These are phyloP conservation scores for Saccharomycopsis capsularis DNA, from an alignment of 805 yeast genomes.

Conservation along the genomic window DNA sequence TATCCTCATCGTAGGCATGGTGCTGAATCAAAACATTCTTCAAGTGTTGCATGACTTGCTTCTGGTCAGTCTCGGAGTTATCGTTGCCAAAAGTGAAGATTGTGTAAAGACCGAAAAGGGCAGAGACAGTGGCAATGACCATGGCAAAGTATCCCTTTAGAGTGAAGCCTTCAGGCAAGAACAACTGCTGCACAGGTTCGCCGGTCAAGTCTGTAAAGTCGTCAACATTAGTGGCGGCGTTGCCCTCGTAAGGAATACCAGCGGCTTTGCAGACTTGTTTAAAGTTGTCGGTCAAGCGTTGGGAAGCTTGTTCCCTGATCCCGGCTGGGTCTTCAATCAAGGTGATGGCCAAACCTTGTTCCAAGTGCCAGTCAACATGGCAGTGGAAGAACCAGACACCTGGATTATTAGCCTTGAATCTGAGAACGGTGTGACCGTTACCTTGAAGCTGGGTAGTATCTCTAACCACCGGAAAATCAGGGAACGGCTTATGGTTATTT, in stretches of 20 bases:
- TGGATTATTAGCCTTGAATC: conserved; percentile 81
- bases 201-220: conserved; percentile 54
- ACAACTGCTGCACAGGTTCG: conserved; percentile 51
- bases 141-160: conserved; percentile 62
- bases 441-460: conserved; percentile 67
- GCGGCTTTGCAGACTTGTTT: conserved; percentile 42
- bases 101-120: conserved; percentile 51
- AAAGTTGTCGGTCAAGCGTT: conserved; percentile 42
- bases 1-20: conserved; percentile 13
- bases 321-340: conserved; percentile 64
- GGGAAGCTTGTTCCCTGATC: conserved; percentile 34
- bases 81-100: conserved; percentile 60
- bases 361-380: conserved; percentile 80
- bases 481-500: conserved; percentile 36
- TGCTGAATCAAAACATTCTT: conserved; percentile 29
- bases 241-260: conserved; percentile 45
- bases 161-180: conserved; percentile 69
- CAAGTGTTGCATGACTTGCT: conserved; percentile 34
- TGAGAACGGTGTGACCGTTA: conserved; percentile 57
- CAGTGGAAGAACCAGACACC: conserved; percentile 96
- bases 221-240: conserved; percentile 62
- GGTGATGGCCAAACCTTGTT: conserved; percentile 70
- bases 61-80: conserved; percentile 37
- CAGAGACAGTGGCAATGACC: conserved; percentile 44
- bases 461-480: conserved; percentile 55